These are phyloP conservation scores for Epichloe gansuensis DNA, from an alignment of 2,329 filamentous ascomycete species.

Conservation along the genomic window DNA sequence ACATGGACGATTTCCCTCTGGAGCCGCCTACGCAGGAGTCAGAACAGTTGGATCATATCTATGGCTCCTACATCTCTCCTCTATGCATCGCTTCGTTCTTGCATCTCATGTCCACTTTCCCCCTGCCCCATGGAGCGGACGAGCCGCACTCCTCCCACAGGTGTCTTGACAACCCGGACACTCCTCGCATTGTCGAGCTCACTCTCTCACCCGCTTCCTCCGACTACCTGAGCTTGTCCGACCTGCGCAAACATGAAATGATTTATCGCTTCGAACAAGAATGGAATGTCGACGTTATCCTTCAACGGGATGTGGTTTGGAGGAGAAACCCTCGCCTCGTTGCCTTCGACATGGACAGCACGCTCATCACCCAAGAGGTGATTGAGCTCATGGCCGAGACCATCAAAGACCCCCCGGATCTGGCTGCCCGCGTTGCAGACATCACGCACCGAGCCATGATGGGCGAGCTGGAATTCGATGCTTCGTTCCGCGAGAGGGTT, in stretches of 20 bases:
- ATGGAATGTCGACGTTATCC: conserved; percentile 75
- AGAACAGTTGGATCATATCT: conserved; percentile 50
- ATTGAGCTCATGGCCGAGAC: conserved; percentile 88
- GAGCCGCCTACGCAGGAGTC: conserved; percentile 42
- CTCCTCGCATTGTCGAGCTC: conserved; percentile 53
- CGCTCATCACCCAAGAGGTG: conserved; percentile 91
- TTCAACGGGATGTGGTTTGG: conserved; percentile 63
- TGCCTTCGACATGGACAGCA: conserved; percentile 98
- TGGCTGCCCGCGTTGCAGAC: conserved; percentile 69
- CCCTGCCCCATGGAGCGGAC: conserved; percentile 33
- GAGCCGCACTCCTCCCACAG: conserved; percentile 49
- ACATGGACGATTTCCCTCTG: conserved; percentile 45
- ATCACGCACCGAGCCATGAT: conserved; percentile 94
- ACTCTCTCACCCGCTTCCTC: conserved; percentile 46
- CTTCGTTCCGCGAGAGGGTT: conserved; percentile 69
- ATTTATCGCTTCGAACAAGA: conserved; percentile 76
- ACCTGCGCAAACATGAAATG: conserved; percentile 66
- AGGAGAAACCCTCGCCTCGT: conserved; percentile 72
- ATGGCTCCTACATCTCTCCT: conserved; percentile 52
- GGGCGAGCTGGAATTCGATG: conserved; percentile 85
- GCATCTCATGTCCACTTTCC: conserved; percentile 51
- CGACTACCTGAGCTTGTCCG: conserved; percentile 52
- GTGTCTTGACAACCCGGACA: conserved; percentile 47
- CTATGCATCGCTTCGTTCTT: conserved; percentile 54
- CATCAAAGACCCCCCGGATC: conserved; percentile 53